These are phyloP conservation scores for Quercus dentata DNA, from an alignment of 306 rosid species.

Conservation along the genomic window DNA sequence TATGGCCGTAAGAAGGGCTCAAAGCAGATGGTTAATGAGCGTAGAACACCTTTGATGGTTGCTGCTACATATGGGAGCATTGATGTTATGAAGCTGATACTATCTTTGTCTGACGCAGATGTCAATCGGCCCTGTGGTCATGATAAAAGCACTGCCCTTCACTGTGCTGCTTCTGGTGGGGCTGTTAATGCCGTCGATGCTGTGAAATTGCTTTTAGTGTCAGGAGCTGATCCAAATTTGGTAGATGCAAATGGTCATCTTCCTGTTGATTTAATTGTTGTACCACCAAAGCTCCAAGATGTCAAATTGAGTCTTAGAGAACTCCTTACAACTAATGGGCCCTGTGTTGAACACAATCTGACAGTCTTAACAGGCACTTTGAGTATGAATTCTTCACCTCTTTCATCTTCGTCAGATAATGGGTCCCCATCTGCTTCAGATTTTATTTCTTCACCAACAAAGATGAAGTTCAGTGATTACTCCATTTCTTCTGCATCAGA, in stretches of 20 bases:
- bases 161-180: constrained; percentile 93
- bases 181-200: constrained; percentile 65
- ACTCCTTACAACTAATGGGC: constrained; percentile 58
- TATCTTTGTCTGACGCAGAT: constrained; percentile 59
- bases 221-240: constrained; percentile 77
- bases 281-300: constrained; percentile 54
- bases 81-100: constrained; percentile 66
- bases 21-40: constrained; percentile 81
- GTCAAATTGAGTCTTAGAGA: constrained; percentile 51
- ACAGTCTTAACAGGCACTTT: constrained; percentile 40
- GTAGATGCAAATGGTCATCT: constrained; percentile 71
- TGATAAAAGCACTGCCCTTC: constrained; percentile 91
- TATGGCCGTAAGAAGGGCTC: constrained; percentile 81
- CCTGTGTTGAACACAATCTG: constrained; percentile 42
- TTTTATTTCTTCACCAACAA: constrained; percentile 42
- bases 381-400: constrained; percentile 57
- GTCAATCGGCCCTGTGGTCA: constrained; percentile 57
- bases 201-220: constrained; percentile 69
- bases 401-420: constrained; percentile 58
- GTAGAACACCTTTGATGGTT: constrained; percentile 84
- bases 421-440: constrained; percentile 59
- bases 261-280: constrained; percentile 64
- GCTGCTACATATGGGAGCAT: constrained; percentile 90
- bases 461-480: constrained; percentile 47
- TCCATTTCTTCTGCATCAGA: constrained; percentile 54